Percentiles rank a stretch among this genome's conserved stretches.
Conservation (phyloP, 176 grass and related monocot species). For the Eremochloa ophiuroides region DNA sequence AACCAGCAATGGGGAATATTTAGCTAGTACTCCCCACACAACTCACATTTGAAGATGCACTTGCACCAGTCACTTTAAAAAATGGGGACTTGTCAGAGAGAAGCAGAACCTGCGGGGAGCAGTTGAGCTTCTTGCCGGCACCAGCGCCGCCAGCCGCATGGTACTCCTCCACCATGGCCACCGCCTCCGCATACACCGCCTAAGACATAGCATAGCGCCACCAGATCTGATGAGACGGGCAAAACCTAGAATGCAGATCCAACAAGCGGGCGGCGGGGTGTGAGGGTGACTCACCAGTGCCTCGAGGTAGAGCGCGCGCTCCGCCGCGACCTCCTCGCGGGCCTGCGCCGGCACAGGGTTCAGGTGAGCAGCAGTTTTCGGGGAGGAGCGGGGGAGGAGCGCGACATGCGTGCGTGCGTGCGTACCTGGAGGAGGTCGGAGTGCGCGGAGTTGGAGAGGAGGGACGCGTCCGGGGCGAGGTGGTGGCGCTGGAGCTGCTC, state of each 20-base stretch:
- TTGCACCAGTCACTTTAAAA: not conserved
- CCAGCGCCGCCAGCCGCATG: constrained; percentile 47
- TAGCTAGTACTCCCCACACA: not conserved
- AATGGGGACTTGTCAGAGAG: not conserved
- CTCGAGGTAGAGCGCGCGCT: constrained; percentile 80
- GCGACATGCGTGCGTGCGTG: constrained; percentile 42
- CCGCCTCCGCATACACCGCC: constrained; percentile 85
- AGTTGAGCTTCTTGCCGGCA: constrained; percentile 68
- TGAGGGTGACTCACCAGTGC: constrained; percentile 59
- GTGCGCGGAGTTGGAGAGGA: constrained; percentile 71
- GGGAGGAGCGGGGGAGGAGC: no score
- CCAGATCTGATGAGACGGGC: constrained; percentile 17
- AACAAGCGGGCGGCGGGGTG: not conserved
- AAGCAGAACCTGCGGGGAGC: constrained; percentile 63
- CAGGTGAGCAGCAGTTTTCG: not conserved
- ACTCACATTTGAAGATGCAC: not conserved
- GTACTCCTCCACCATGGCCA: constrained; percentile 87
- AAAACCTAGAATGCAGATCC: constrained; percentile 25
- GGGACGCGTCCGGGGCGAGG: constrained; percentile 88
- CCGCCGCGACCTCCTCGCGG: constrained; percentile 77
- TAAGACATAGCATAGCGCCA: not conserved
- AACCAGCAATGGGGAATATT: not conserved
- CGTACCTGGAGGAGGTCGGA: constrained; percentile 79
- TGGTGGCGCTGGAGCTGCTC: constrained; percentile 88
- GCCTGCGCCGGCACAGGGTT: constrained; percentile 31